Base-by-base conservation (phyloP, 495 filamentous ascomycete genomes). In the Chaetomium tenue region DNA sequence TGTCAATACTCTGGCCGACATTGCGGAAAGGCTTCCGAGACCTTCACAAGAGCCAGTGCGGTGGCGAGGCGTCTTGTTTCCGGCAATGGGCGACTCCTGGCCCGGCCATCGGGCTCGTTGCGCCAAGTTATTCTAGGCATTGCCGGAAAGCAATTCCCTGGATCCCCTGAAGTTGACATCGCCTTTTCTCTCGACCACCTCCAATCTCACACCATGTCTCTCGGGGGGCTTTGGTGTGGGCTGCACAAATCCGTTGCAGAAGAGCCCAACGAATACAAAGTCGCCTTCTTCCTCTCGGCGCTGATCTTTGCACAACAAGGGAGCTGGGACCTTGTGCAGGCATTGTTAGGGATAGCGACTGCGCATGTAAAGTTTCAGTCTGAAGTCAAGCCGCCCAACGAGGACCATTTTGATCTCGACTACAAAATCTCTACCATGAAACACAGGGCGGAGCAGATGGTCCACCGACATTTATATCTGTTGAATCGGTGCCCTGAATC, bases 1-100 rank as follows among this genome's bases (percentile, higher is more conserved):
- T 6, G 12, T 16, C 11, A 15, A 0, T 84, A 66, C 81, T 44
- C 0, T 0, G 9, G 20, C 65, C 44, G 72, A 8, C 33, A 37
- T 37, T 8, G 9, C 9, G 33, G 33, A 37, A 5, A 8, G 33
- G 1, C 33, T 37, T 37, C 33, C 2, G n/a, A 13, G 46, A 11
- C 46, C 20, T 48, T 39, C 9, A 44, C 22, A 4, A 56, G 26
- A 23, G 28, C 18, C 0, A 50, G 39, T 28, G n/a, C 50, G 54
- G 58, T 60, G 2, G 20, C 26, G 4, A 50, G 30, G 16, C 28
- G 53, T 6, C 9, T 67, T 23, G 26, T 47, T 3, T 59, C 61
- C 3, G 30, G 42, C 1, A 5, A 0, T 9, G 23, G 63, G 20
- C 12, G 40, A 1, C 66, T 68, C 15, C 0, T 65, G n/a, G 48